These are phyloP conservation scores for Coemansia sp. DNA, from an alignment of 192 early-diverging fungal genomes.

Conservation along the genomic window DNA sequence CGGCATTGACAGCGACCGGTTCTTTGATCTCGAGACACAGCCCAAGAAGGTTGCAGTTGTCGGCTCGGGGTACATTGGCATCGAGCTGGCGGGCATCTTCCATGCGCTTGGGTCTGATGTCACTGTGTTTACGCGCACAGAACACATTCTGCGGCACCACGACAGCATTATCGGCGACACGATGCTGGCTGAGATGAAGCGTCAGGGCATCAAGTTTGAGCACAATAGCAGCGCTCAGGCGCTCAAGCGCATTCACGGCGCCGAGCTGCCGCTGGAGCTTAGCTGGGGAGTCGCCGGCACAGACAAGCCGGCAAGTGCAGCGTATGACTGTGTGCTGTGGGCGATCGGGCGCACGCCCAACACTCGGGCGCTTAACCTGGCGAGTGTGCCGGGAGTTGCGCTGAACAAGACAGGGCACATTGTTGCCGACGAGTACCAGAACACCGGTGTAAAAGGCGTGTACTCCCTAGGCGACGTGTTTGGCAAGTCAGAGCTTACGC, in stretches of 20 bases:
- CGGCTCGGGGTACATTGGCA: slow-evolving; percentile 94
- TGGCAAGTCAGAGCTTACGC: slow-evolving; percentile 89
- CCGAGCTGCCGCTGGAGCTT: slow-evolving; percentile 58
- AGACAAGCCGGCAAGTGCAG: slow-evolving; percentile 46
- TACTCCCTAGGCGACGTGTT: slow-evolving; percentile 95
- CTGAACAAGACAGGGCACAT: slow-evolving; percentile 72
- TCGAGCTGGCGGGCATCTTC: slow-evolving; percentile 95
- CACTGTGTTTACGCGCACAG: slow-evolving; percentile 81
- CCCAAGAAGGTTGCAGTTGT: slow-evolving; percentile 90
- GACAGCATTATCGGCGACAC: slow-evolving; percentile 80
- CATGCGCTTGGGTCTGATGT: slow-evolving; percentile 81
- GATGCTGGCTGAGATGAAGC: slow-evolving; percentile 73
- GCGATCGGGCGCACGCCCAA: slow-evolving; percentile 87
- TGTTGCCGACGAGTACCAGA: slow-evolving; percentile 82
- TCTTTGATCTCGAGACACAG: slow-evolving; percentile 89
- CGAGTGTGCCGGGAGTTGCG: slow-evolving; percentile 61
- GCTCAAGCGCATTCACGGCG: slow-evolving; percentile 59
- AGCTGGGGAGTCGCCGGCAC: slow-evolving; percentile 35
- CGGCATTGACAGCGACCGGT: slow-evolving; percentile 91
- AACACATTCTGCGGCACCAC: slow-evolving; percentile 82
- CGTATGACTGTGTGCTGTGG: slow-evolving; percentile 86
- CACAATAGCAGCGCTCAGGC: slow-evolving; percentile 60
- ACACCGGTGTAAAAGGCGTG: slow-evolving; percentile 67
- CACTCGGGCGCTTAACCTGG: slow-evolving; percentile 69
- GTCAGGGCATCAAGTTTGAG: slow-evolving; percentile 80